Evolutionary conservation across 2,329 filamentous ascomycete species (phyloP), one percentile per base, ranked within the genome.

Genomic region (Stagonosporopsis rhizophila): DNA sequence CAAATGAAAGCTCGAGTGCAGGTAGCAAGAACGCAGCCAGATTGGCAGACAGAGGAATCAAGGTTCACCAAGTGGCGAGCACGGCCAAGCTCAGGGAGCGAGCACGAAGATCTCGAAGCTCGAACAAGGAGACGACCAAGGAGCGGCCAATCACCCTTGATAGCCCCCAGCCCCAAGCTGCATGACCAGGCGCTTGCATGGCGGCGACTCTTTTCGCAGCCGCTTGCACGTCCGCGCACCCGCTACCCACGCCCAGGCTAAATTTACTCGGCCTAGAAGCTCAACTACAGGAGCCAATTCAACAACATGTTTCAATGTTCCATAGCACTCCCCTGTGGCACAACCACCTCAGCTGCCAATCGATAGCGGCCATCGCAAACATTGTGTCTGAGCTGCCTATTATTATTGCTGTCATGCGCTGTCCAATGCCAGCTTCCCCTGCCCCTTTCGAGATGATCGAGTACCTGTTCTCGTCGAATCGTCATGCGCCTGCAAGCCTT

Each of bases 161-260:
- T 4, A 45, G 44, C 48, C 22, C 44, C 28, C 6, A 45, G 44
- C 48, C 22, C 44, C 28, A 50, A 42, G 46, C 41, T 45, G 40
- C 20, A 44, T 39, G 60, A 40, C 50, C 52, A 54, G 62, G 63
- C 63, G 65, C 65, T 62, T 66, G 59, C 59, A 59, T 61, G 52
- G 64, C 56, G 60, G 61, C 64, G 52, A n/a, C 49, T 55, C 47
- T 56, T 55, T 53, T 41, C 39, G 32, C 48, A 52, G 58, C 64
- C 60, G 61, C 66, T 67, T 62, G 67, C 61, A 62, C 64, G 66
- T n/a, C n/a, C n/a, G n/a, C n/a, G n/a, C n/a, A 57, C 47, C 47
- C 51, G 20, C 50, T 53, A 34, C 41, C 52, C 44, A 56, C 59
- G 61, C 58, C 59, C 59, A 56, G 60, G 65, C 64, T 65, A 67